phyloP scores from a whole-genome alignment of 2,329 filamentous ascomycete species.

The Coniochaeta sp. region DNA sequence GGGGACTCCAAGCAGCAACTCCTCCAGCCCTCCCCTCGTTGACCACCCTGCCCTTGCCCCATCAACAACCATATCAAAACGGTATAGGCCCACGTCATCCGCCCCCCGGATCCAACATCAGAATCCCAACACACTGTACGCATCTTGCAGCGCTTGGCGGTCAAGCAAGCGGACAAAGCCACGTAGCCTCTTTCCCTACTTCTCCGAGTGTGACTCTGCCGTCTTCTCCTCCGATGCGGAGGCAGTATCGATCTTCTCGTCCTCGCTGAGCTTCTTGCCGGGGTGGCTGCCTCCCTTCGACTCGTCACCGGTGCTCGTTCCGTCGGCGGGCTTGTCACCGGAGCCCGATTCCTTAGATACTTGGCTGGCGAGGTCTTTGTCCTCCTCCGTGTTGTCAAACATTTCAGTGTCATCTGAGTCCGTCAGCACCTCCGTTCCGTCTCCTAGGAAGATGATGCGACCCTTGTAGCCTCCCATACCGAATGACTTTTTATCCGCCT shows the following conservation, averaged over 20 bases:
- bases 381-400: slow-evolving; percentile 82
- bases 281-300: not conserved
- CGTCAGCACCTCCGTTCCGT: slow-evolving; percentile 87
- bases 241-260: not conserved
- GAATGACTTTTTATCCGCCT: slow-evolving; percentile 61
- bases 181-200: not conserved
- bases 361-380: slow-evolving; percentile 80
- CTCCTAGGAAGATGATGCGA: slow-evolving; percentile 88
- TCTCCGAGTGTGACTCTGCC: not conserved
- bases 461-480: slow-evolving; percentile 67
- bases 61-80: not conserved
- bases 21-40: not conserved
- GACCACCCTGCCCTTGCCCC: not conserved
- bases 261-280: slow-evolving; percentile 1
- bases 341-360: slow-evolving; percentile 56
- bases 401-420: slow-evolving; percentile 87
- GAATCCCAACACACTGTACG: not conserved
- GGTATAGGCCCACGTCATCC: no score
- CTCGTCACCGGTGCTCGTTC: not conserved
- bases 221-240: not conserved
- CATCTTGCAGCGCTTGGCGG: not conserved
- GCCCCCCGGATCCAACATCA: not conserved
- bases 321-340: slow-evolving; percentile 11
- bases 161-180: not conserved
- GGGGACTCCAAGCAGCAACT: not conserved